These are phyloP conservation scores for Uronychia setigera DNA, from an alignment of 73 alveolate genomes.

Conservation along the genomic window DNA sequence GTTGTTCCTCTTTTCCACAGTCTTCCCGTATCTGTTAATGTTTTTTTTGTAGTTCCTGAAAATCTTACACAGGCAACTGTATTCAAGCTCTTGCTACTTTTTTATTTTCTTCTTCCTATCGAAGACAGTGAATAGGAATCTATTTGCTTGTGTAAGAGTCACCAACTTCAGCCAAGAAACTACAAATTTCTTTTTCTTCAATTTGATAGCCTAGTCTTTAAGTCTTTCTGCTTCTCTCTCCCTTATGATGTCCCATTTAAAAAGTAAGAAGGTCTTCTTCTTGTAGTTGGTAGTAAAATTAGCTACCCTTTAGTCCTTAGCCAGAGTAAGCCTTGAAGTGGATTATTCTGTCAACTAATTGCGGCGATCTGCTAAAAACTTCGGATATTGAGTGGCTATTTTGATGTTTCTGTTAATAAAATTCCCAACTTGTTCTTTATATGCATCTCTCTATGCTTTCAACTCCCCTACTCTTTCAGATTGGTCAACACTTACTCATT, in stretches of 20 bases:
- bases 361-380: background rate
- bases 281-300: background rate
- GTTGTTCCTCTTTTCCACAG: background rate
- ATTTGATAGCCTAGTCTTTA: background rate
- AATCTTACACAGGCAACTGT: background rate
- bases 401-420: background rate
- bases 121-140: background rate
- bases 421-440: background rate
- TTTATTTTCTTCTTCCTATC: background rate
- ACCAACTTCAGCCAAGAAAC: background rate
- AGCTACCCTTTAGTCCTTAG: background rate
- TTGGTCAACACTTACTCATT: background rate
- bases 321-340: background rate
- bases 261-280: background rate
- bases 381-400: background rate
- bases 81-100: background rate
- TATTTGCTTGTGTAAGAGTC: background rate
- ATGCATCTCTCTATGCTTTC: background rate
- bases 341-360: background rate
- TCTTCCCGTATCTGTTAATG: background rate
- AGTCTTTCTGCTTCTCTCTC: background rate
- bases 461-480: background rate
- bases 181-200: background rate
- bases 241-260: background rate
- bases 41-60: background rate